Base-by-base conservation (phyloP, 805 yeast species). In the Metschnikowia matae region DNA sequence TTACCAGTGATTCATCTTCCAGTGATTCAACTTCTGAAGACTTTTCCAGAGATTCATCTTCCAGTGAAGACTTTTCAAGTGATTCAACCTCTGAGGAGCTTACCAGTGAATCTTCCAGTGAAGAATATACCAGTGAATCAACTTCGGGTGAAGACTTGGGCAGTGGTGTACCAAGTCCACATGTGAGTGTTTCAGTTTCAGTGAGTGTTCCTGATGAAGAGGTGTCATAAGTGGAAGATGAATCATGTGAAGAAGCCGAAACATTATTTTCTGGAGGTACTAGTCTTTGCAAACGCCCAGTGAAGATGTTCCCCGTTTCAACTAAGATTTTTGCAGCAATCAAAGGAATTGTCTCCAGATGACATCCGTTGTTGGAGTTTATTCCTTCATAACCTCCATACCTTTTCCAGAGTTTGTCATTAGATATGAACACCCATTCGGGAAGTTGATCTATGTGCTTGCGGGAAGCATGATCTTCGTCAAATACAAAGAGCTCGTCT, bases 321-420 rank as follows among this genome's bases (percentile, higher is more conserved):
- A 41, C 14, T n/a, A 41, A 13, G 4, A 41, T 13, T 41, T 41
- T 17, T 31, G 35, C 44, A 31, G 44, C 44, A 18, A 41, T 41
- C 13, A 7, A 20, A 32, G 14, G 8, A 18, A 31, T 13, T 23
- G n/a, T 29, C 6, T 42, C 34, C 31, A 20, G 26, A 20, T 20
- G 18, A 13, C 13, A 4, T 33, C 20, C 21, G 20, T 10, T 5
- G 6, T 14, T 26, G 11, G 31, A 4, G 13, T 11, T 20, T 2
- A 17, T 6, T 6, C 45, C 45, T n/a, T 42, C 45, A 33, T 42
- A 33, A 7, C 45, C 45, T 6, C 37, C 45, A 18, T 42, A 32
- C 31, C 7, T 42, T 20, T 13, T 14, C 45, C 45, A 42, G 6
- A 42, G 10, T 2, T 18, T 23, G 3, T 42, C 45, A 33, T 20